phyloP scores from a whole-genome alignment of 2,329 filamentous ascomycete species.

The Penicillium rolfsii region DNA sequence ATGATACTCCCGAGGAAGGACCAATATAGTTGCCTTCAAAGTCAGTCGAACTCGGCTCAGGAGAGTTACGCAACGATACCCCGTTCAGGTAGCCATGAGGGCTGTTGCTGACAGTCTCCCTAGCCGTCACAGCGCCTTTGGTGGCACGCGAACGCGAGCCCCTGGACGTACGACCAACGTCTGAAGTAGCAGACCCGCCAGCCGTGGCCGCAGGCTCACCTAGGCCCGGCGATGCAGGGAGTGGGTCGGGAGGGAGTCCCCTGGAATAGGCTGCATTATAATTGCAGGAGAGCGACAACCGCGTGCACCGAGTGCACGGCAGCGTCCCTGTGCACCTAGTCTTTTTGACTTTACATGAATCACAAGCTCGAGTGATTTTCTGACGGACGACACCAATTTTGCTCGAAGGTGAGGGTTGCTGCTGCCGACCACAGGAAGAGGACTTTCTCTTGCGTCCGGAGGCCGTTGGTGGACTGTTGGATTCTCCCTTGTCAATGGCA shows the following conservation, averaged over 20 bases:
- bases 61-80: slow-evolving; percentile 43
- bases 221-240: slow-evolving; percentile 18
- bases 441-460: slow-evolving; percentile 37
- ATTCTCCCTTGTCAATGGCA: neutral
- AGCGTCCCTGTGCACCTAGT: slow-evolving; percentile 44
- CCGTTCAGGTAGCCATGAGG: slow-evolving; percentile 12
- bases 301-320: slow-evolving; percentile 40
- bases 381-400: slow-evolving; percentile 33
- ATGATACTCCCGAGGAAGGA: slow-evolving; percentile 55
- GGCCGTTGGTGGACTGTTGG: neutral
- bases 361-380: slow-evolving; percentile 46
- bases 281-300: slow-evolving; percentile 38
- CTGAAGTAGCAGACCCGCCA: neutral
- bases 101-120: slow-evolving; percentile 5
- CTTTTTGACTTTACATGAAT: slow-evolving; percentile 46
- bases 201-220: neutral
- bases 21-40: slow-evolving; percentile 61
- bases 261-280: slow-evolving; percentile 45
- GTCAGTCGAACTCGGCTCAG: slow-evolving; percentile 53
- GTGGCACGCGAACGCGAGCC: slow-evolving; percentile 11
- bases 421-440: slow-evolving; percentile 10
- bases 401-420: slow-evolving; percentile 15
- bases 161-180: slow-evolving; percentile 1
- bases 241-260: slow-evolving; percentile 41
- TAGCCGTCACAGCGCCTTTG: neutral